Base-by-base conservation (phyloP, 2,329 filamentous ascomycete species). In the Fusarium coffeatum region DNA sequence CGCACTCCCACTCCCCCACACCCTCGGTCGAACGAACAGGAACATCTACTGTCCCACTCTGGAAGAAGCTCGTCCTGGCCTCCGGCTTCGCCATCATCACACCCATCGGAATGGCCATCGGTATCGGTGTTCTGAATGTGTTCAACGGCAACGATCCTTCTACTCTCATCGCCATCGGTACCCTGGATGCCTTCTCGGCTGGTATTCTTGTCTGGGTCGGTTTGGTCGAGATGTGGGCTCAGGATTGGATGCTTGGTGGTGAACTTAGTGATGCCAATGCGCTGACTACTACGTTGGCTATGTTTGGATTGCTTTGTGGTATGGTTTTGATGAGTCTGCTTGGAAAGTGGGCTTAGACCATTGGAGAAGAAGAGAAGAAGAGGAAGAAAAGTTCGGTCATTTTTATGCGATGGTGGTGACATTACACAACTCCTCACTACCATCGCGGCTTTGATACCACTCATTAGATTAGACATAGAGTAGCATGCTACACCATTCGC, bases 171-270 rank as follows among this genome's bases (percentile, higher is more conserved):
- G 89, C 90, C 2, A 88, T 94, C 22, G 92, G 91, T 1, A 92
- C 91, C 0, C 81, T 94, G 1, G 89, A 94, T 77, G 90, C 92
- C 2, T 76, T 94, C 10, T 92, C 89, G 0, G 91, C 92, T 0
- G 92, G 92, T 30, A 92, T 95, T 45, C 82, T 94, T 23, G 80
- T 92, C 11, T 94, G 92, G 91, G 91, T 93, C 4, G 90, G 91
- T 2, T 79, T 93, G 1, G 91, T 93, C 0, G 92, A 94, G 80
- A 93, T 94, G 91, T 90, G 89, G 87, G 90, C 90, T 4, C 82
- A 87, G 37, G 92, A 94, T 75, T 94, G 92, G 92, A 85, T 88
- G 72, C 81, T 83, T 3, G 86, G 85, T 25, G 78, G 79, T 15
- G 88, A 90, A 72, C 78, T 92, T 77, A 78, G 85, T 7, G 78